These are phyloP conservation scores for Tulasnella sp. DNA, from an alignment of 768 basidiomycete genomes.

Conservation along the genomic window DNA sequence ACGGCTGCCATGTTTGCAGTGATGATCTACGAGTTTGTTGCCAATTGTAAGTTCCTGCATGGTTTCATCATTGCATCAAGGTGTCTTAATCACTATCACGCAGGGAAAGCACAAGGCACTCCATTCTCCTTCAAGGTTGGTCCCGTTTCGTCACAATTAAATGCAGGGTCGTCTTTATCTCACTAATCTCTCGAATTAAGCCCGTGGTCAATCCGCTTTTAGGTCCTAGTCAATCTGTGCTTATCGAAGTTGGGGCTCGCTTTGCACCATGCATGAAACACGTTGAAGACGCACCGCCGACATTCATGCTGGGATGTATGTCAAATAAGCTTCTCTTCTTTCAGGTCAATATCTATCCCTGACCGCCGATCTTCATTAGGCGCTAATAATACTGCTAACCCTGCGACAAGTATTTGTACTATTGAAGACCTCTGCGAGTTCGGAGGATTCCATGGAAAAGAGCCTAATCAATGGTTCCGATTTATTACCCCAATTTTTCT, in stretches of 20 bases:
- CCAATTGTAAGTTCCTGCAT: slow-evolving; percentile 36
- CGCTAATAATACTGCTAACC: slow-evolving; percentile 74
- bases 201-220: slow-evolving; percentile 81
- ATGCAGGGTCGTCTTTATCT: slow-evolving; percentile 1
- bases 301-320: slow-evolving; percentile 48
- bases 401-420: slow-evolving; percentile 53
- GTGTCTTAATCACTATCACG: not conserved
- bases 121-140: slow-evolving; percentile 74
- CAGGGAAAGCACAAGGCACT: slow-evolving; percentile 51
- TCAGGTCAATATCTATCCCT: not conserved
- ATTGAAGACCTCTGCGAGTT: slow-evolving; percentile 81
- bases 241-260: slow-evolving; percentile 77
- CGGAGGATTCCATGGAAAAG: slow-evolving; percentile 45
- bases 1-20: slow-evolving; percentile 55
- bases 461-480: slow-evolving; percentile 49
- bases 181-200: slow-evolving; percentile 27
- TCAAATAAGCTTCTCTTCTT: slow-evolving; percentile 3
- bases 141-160: not conserved
- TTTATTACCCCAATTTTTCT: slow-evolving; percentile 84
- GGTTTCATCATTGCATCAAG: not conserved
- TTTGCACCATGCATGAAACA: slow-evolving; percentile 88
- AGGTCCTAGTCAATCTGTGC: slow-evolving; percentile 70
- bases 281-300: slow-evolving; percentile 42
- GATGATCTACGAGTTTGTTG: slow-evolving; percentile 75
- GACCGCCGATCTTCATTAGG: slow-evolving; percentile 31